Base-by-base conservation (phyloP, 2,329 filamentous ascomycete genomes). In the Calonectria hawksworthii region DNA sequence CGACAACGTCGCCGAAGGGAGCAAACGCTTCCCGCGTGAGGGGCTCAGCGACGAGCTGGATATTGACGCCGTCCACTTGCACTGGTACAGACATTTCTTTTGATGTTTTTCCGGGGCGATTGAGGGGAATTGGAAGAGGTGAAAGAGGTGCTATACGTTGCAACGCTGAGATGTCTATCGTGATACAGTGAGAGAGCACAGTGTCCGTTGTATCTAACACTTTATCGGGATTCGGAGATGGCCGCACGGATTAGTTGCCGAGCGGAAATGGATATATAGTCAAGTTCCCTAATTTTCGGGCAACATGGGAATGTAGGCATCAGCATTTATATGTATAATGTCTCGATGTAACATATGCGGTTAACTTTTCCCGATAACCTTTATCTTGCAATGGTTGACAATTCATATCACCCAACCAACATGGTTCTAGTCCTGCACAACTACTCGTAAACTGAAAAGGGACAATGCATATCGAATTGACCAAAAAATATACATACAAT, bases 1-100 rank as follows among this genome's bases (percentile, higher is more conserved):
- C 87, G 79, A 98, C 91, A 61, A 97, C 95, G 70, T 94, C 93
- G 83, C 97, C 97, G 85, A 98, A 99, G 54, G 91, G 89, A 18
- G 92, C 88, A 85, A 98, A 99, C 68, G 91, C 86, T 6, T 88
- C 86, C 59, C 91, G 90, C 11, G 92, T 94, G 68, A 98, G 90
- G n/a, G 92, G 91, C 78, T 90, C 87, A 11, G 94, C 90, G 30
- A 87, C 87, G 78, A 97, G 70, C 26, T 77, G 73, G 59, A 86
- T 66, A 11, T 74, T 74, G 18, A 79, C 47, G 50, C 76, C 59
- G 51, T 74, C 83, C 28, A 82, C 73, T 36, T 80, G 72, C 26
- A 83, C 64, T 28, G 73, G 82, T 21, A 83, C 44, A 18, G 80
- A 72, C 82, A 84, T 85, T 34, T 8, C 26, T 71, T 68, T 21